Base-by-base conservation (phyloP, 73 alveolate species). In the Breviolum minutum region DNA sequence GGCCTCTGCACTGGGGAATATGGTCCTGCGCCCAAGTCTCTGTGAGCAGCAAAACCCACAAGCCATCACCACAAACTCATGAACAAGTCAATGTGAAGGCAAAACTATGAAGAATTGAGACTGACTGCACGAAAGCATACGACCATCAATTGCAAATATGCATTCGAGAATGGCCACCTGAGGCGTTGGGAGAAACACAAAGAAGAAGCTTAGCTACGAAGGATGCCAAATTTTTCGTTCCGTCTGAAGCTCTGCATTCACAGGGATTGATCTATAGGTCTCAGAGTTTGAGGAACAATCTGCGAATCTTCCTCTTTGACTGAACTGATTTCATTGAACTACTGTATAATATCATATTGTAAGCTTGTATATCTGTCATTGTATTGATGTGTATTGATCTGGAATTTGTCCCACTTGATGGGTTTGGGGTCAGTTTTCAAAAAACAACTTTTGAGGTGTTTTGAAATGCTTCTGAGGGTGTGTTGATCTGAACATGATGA, bases 171-270 rank as follows among this genome's bases (percentile, higher is more conserved):
- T 32, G 87, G 19, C 27, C 19, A 63, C 61, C 40, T 88, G 99
- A 79, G 99, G 99, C 66, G 96, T 99, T 73, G 99, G 99, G 32
- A 99, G 99, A 88, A 95, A 94, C n/a, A 97, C 99, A 83, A 84
- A 99, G 94, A 99, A 99, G 99, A 99, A 99, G 99, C 95, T 99
- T 94, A 99, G 99, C 84, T 99, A 99, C 95, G 99, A 99, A 90
- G 99, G 99, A 29, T 99, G 99, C 96, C 99, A 99, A 99, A 99
- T 99, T 95, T 99, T 99, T 94, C 98, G 99, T 86, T 93, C 98
- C 32, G 98, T 62, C 63, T 4, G 83, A 19, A 68, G 74, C 69
- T 30, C 80, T 14, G 99, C 32, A 20, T 24, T 73, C 29, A 19
- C 86, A 40, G 54, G 54, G 77, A 68, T 14, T 17, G 77, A 68